Base-by-base conservation (phyloP, 139 green algal genomes). In the Micromonas pusilla region DNA sequence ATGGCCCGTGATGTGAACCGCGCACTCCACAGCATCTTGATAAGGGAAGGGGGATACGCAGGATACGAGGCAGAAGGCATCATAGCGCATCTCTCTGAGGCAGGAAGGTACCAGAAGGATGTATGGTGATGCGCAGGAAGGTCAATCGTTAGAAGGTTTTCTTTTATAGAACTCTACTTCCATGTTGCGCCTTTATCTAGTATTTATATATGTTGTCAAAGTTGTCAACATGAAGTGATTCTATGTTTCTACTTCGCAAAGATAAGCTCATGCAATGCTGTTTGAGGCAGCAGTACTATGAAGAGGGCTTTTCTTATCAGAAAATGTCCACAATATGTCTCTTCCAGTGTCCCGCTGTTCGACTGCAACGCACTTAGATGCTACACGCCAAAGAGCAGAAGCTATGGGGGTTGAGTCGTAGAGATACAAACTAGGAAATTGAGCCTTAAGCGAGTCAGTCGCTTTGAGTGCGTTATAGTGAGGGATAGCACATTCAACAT, bases 1-100 rank as follows among this genome's bases (percentile, higher is more conserved):
- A 98, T 98, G 94, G 94, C 92, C 9, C 93, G 92, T 74, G 94
- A 97, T 67, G 94, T 98, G 68, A 92, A 98, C 53, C 81, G 80
- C 0, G 80, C 85, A 23, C 82, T 97, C 25, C 19, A 77, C 26
- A 60, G 75, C 2, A 86, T 97, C 2, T 45, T 95, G 39, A 32
- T 78, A 32, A 39, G 80, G 16, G 83, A 84, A 25, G 80, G 73
- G 0, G 85, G 85, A 70, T 88, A 78, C 28, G 80, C 67, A 2
- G 81, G 67, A 5, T 34, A 72, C 23, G 33, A 90, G 70, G 91
- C 89, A 1, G 92, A 97, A 81, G 83, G 74, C 0, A 82, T 83
- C 21, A 52, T 97, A 1, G 92, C 95, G 81, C 68, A 86, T 68
- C 70, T 97, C 26, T 54, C 78, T 0, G 86, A 93, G 70, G 71